Evolutionary conservation across 768 basidiomycete genomes (phyloP), one percentile per base, ranked within the genome.

Genomic region (Kwoniella heveanensis): DNA sequence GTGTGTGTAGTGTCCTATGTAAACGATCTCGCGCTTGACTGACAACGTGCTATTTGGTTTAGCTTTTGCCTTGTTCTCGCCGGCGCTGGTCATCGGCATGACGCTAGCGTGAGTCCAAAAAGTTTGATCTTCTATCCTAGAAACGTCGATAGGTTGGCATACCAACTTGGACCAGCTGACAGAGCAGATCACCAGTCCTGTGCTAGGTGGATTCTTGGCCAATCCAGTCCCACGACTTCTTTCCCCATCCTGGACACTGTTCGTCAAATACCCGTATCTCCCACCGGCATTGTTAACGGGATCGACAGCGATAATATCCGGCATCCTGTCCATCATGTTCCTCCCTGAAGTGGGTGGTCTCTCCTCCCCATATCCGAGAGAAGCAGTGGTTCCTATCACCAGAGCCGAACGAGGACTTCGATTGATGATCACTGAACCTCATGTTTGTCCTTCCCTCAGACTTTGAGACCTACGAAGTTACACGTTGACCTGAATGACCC

Each of bases 11-110:
- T n/a, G 37, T 21, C 21, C 54, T 17, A 13, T 36, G 13, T 13
- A 22, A 21, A 44, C 57, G 19, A 19, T 24, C n/a, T n/a, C 15
- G 44, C 24, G 27, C 47, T 2, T n/a, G n/a, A n/a, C n/a, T 39
- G 37, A 21, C 49, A 44, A 55, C 46, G 21, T 3, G n/a, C 10
- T 29, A 26, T 36, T 13, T 36, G 15, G n/a, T 17, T 1, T 26
- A 74, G 72, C 62, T 6, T 74, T 71, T 52, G 70, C 73, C 1
- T 27, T 74, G 19, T 74, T 74, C 49, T 70, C 73, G 2, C 73
- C 73, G 13, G 48, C 73, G 1, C 17, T 74, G 7, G 63, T 63
- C 1, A 50, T 70, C 8, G 73, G 73, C 19, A 54, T 72, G 15
- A 71, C 70, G 15, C 29, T 71, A 6, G 73, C 64, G 67, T 70